Evolutionary conservation across 257 asterid species (phyloP), one percentile per base, ranked within the genome.

Genomic region (Lithospermum erythrorhizon): DNA sequence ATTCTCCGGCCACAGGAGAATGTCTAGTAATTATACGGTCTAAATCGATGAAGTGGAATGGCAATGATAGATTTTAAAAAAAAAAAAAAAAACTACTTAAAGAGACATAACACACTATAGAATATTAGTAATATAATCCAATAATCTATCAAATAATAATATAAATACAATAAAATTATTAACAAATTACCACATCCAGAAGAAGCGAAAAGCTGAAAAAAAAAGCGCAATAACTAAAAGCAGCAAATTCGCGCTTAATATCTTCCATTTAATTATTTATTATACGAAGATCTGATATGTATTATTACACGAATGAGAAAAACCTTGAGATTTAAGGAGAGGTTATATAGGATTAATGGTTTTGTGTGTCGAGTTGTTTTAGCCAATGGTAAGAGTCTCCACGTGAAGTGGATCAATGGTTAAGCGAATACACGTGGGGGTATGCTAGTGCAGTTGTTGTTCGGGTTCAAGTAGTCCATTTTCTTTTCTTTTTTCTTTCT

Each of bases 131-230:
- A 41, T 11, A 41, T 41, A 14, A 41, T 41, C 3, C 7, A 41
- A 35, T 35, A 35, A 35, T 8, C 32, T 27, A 27, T 27, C 4
- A 35, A 35, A n/a, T n/a, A n/a, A n/a, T n/a, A n/a, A n/a, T n/a
- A n/a, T n/a, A n/a, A n/a, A n/a, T n/a, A n/a, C n/a, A n/a, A n/a
- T 35, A 35, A 4, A 8, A 35, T 8, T 35, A 6, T 3, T 13
- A 0, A 35, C n/a, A 41, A 41, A 23, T 56, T 56, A 56, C 60
- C 60, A 56, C 60, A 56, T 56, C 37, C 37, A 24, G 37, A 56
- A 16, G 60, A 22, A 22, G 60, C 60, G 9, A 23, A 24, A 4
- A 56, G 37, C 60, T 56, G 60, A 23, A 20, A 22, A 21, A 56
- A 56, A n/a, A 56, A 56, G 60, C 60, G 24, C 37, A 11, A 56